Evolutionary conservation across 2,329 filamentous ascomycete genomes (phyloP), one percentile per base, ranked within the genome.

Genomic region (Exutisphaerella laricina): DNA sequence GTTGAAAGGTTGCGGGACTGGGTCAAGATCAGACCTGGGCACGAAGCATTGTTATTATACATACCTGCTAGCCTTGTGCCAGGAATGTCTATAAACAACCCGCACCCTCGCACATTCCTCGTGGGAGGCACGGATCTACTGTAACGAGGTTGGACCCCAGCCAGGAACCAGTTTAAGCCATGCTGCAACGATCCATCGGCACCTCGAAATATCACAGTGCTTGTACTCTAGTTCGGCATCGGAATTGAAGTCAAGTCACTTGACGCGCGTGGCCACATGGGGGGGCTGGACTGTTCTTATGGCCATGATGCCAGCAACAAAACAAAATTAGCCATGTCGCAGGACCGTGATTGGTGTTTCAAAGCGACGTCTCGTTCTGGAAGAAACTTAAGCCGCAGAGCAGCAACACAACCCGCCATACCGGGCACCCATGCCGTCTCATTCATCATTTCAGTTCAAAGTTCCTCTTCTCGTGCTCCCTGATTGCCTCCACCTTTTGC

Each of bases 401-500:
- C n/a, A n/a, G n/a, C n/a, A n/a, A n/a, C n/a, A n/a, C n/a, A n/a
- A n/a, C n/a, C n/a, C n/a, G n/a, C n/a, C n/a, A n/a, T n/a, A n/a
- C n/a, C n/a, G n/a, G n/a, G n/a, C n/a, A n/a, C 23, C 23, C 23
- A 7, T 26, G 6, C 23, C 6, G 23, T 26, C 23, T 35, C n/a
- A 22, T 21, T 37, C 18, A 44, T 31, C 46, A 26, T 21, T 29
- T 35, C 46, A 48, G 29, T 4, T 40, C 45, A 38, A 56, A 66
- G 42, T 65, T 65, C 57, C 58, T 65, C 61, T 51, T 63, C 64
- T 73, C 70, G 52, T 70, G 65, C 48, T 72, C 68, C 57, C 64
- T 68, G 50, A 73, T 73, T 17, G 69, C 70, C 38, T 67, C 59
- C 4, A 78, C 74, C 66, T 78, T 78, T 46, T 64, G 62, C 17